phyloP scores from a whole-genome alignment of 306 rosid genomes.

The Heteromeles arbutifolia region DNA sequence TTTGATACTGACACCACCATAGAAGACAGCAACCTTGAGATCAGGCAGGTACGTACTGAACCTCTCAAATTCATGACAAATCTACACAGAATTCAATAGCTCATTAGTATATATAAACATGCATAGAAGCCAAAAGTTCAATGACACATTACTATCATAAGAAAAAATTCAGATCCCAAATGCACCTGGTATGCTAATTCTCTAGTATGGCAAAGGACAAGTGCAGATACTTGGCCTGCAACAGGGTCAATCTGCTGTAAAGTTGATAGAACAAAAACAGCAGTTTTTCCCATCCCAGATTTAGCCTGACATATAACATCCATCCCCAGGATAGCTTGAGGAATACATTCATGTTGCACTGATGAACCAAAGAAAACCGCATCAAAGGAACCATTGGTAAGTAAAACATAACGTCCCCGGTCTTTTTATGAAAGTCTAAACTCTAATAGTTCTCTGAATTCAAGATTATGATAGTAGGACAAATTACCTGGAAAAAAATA shows the following conservation, averaged over 20 bases:
- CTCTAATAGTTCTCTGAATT: slow-evolving; percentile 61
- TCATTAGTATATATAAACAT: neutral
- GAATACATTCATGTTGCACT: slow-evolving; percentile 99
- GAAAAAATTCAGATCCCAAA: neutral
- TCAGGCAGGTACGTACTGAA: slow-evolving; percentile 89
- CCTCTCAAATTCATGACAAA: slow-evolving; percentile 97
- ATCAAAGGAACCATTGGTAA: slow-evolving; percentile 64
- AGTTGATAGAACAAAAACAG: slow-evolving; percentile 90
- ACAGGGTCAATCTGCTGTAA: slow-evolving; percentile 98
- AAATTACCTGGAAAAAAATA: slow-evolving; percentile 66
- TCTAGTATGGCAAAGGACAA: slow-evolving; percentile 89
- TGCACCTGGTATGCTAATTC: slow-evolving; percentile 93
- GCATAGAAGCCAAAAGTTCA: neutral
- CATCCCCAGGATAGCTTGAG: slow-evolving; percentile 99
- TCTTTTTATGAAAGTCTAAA: slow-evolving; percentile 54
- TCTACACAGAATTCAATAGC: slow-evolving; percentile 30
- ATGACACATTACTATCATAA: neutral
- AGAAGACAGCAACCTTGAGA: slow-evolving; percentile 97
- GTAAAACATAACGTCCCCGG: slow-evolving; percentile 63
- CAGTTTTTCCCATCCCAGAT: slow-evolving; percentile 99
- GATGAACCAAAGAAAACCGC: slow-evolving; percentile 74
- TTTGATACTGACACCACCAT: slow-evolving; percentile 91
- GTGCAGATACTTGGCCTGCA: slow-evolving; percentile 94
- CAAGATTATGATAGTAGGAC: slow-evolving; percentile 47
- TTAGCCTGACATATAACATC: slow-evolving; percentile 98